Percentiles rank a stretch among this genome's conserved stretches.
These are phyloP conservation scores for Boletus coffeatus DNA, from an alignment of 1,284 basidiomycete genomes.

Conservation along the genomic window DNA sequence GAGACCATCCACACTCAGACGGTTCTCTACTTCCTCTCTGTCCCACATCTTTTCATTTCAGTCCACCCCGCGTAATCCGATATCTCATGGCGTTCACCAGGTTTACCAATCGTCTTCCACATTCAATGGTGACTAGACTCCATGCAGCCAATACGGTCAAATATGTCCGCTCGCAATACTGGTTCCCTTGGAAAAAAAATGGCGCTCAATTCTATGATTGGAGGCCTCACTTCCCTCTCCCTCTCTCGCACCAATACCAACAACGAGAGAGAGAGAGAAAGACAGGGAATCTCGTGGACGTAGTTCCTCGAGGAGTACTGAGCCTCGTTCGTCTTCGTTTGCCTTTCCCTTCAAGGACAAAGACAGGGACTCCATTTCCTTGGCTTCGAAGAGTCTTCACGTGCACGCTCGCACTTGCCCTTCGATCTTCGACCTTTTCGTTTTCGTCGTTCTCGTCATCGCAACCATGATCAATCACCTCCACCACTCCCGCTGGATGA, in stretches of 20 bases:
- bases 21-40: conserved; percentile 22
- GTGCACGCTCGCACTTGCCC: conserved; percentile 68
- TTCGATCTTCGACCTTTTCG: conserved; percentile 60
- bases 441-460: conserved; percentile 22
- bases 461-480: conserved; percentile 56
- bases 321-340: conserved; percentile 49
- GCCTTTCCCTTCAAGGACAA: conserved; percentile 25
- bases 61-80: conserved; percentile 11
- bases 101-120: conserved; percentile 7
- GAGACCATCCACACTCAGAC: conserved; percentile 18
- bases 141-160: conserved; percentile 23
- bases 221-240: conserved; percentile 54
- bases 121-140: conserved; percentile 8
- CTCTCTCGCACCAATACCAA: conserved; percentile 48
- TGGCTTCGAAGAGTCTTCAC: conserved; percentile 31
- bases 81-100: conserved; percentile 21
- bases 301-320: conserved; percentile 31
- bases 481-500: conserved; percentile 64
- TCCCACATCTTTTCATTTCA: conserved; percentile 24
- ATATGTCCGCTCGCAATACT: conserved; percentile 28
- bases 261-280: conserved; percentile 24
- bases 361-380: conserved; percentile 25
- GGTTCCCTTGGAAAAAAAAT: conserved; percentile 52
- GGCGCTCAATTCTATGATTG: conserved; percentile 67
- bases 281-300: conserved; percentile 46